Evolutionary conservation across 768 basidiomycete genomes (phyloP), one percentile per base, ranked within the genome.

Genomic region (Hypsizygus marmoreus): DNA sequence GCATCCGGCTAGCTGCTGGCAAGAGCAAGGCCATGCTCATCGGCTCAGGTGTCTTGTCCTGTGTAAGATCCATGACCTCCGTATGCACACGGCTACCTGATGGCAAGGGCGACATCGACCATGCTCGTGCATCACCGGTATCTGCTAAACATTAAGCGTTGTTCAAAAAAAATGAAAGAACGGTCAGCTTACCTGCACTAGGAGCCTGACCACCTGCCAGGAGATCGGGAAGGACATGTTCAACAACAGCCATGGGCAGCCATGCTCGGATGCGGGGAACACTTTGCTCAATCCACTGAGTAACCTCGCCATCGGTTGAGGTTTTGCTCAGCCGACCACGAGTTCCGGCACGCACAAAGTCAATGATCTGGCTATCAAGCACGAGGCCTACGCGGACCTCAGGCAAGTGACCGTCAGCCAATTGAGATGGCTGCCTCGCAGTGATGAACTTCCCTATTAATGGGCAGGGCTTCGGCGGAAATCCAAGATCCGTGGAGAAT

Each of bases 391-490:
- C 25, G 20, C 34, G 43, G 14, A 33, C 23, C 25, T 45, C 44
- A 11, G 35, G 44, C 0, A 40, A 36, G 28, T 33, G 39, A 4
- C 25, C 22, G 1, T 26, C 28, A 9, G 37, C 41, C 1, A 40
- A 19, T 31, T 7, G 7, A 14, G 34, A 46, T 34, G 40, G 31
- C 4, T 38, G 31, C 11, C 32, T 36, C 8, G 29, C 6, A 23
- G 30, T 20, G 19, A 40, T 37, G n/a, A 51, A n/a, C 4, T 16
- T 43, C 6, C 49, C 49, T n/a, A 46, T n/a, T 16, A 42, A 35
- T 4, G 31, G 26, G 20, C 43, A 36, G 3, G 40, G 23, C 40
- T 23, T 37, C 7, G 22, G 26, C 12, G 29, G 6, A 8, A 51
- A 24, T 25, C 45, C 45, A 9, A 36, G 24, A 28, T 51, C 45